These are phyloP conservation scores for Pinus tabuliformis DNA, from an alignment of 75 land plant species.

Conservation along the genomic window DNA sequence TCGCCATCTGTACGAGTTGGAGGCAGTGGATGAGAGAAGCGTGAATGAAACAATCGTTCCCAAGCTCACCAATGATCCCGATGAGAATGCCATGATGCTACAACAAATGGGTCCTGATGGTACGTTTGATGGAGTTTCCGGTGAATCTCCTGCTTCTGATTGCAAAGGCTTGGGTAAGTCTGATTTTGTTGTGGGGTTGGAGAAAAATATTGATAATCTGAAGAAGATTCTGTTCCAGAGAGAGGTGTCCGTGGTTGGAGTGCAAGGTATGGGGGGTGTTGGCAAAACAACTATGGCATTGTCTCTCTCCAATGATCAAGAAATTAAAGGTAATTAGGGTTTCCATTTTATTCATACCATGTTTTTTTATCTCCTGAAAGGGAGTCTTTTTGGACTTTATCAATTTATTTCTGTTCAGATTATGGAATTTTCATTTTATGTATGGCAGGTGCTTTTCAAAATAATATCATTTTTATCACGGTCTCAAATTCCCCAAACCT, in stretches of 20 bases:
- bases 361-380: no score
- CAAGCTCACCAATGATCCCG: background rate
- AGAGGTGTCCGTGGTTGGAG: background rate
- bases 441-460: background rate
- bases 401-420: background rate
- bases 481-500: background rate
- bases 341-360: no score
- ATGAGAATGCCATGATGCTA: background rate
- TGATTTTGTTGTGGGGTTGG: background rate
- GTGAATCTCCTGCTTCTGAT: background rate
- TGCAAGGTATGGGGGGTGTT: slow-evolving; percentile 1
- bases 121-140: background rate
- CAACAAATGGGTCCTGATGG: background rate
- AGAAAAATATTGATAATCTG: background rate
- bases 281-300: background rate
- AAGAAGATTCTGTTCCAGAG: background rate
- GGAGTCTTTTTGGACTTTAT: no score
- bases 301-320: background rate
- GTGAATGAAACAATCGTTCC: background rate
- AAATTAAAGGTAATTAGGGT: background rate
- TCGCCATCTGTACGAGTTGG: background rate
- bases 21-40: background rate
- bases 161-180: background rate
- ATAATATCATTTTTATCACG: background rate
- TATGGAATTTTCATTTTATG: background rate